Conservation (phyloP, 805 yeast species). For the Zygoascus bituminiphila region DNA sequence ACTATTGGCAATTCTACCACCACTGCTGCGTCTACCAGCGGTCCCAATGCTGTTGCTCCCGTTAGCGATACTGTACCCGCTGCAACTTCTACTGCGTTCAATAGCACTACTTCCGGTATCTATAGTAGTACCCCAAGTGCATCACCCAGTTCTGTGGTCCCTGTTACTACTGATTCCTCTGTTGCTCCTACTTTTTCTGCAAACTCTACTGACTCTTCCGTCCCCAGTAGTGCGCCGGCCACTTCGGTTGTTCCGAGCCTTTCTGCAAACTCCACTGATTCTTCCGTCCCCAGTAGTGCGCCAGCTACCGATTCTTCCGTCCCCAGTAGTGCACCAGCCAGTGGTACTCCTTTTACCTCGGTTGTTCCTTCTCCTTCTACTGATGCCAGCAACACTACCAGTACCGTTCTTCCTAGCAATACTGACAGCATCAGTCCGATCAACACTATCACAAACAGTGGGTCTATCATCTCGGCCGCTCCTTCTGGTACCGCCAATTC, state of each 20-base stretch:
- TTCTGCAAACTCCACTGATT: conserved; percentile 4
- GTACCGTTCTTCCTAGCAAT: background rate
- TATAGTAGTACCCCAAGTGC: background rate
- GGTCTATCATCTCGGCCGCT: too few species aligned
- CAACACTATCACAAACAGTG: too few species aligned
- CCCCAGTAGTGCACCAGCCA: conserved; percentile 1
- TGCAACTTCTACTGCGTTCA: background rate
- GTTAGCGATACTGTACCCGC: background rate
- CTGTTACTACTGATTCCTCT: background rate
- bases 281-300: too few species aligned
- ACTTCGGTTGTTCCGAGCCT: conserved; percentile 2
- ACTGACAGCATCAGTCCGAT: too few species aligned
- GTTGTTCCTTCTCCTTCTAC: background rate
- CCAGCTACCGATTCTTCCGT: conserved; percentile 4
- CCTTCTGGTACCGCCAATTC: too few species aligned
- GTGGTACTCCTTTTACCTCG: background rate
- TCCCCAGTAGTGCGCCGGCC: conserved; percentile 3
- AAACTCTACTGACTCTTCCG: conserved; percentile 5
- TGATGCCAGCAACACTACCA: background rate
- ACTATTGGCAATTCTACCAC: conserved; percentile 1
- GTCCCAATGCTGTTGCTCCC: background rate
- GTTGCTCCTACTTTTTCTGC: background rate
- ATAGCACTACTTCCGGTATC: background rate
- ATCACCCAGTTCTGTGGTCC: background rate
- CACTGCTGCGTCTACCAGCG: conserved; percentile 1